phyloP scores from a whole-genome alignment of 345 rosid species.

The Cochlearia excelsa region DNA sequence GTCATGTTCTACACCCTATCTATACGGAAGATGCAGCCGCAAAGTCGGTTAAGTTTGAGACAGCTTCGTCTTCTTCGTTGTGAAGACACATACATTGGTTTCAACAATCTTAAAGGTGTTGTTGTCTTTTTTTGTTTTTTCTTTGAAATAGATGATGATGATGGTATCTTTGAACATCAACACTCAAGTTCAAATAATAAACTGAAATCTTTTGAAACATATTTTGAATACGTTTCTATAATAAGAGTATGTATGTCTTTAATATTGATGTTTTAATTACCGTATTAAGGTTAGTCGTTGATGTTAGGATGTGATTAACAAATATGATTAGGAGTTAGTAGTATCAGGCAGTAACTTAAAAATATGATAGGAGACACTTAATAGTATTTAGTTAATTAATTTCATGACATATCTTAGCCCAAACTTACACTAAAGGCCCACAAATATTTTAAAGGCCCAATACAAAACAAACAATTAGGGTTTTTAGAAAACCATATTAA shows the following conservation, averaged over 20 bases:
- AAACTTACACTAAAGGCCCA: too few species aligned
- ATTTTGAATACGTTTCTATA: too few species aligned
- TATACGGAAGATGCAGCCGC: constrained; percentile 36
- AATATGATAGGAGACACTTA: too few species aligned
- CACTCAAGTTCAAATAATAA: not conserved
- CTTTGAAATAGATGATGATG: not conserved
- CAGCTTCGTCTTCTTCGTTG: constrained; percentile 20
- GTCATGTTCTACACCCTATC: constrained; percentile 73
- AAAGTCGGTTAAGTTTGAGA: constrained; percentile 33
- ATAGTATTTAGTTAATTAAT: too few species aligned
- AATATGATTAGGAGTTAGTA: too few species aligned
- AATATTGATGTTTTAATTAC: too few species aligned
- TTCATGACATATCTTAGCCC: too few species aligned
- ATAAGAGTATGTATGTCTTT: too few species aligned
- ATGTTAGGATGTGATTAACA: too few species aligned
- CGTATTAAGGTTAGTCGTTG: too few species aligned
- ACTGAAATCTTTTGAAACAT: too few species aligned
- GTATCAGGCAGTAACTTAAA: too few species aligned
- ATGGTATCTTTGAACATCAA: constrained; percentile 5
- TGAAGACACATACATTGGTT: constrained; percentile 3
- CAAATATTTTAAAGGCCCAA: constrained; percentile 6
- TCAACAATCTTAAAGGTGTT: constrained; percentile 2
- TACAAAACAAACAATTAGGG: constrained; percentile 4
- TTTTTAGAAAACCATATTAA: constrained; percentile 23
- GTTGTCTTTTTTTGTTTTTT: constrained; percentile 14